Percentiles rank a stretch among this genome's conserved stretches.
phyloP scores from a whole-genome alignment of 2,329 filamentous ascomycete genomes.

The Aspergillus uvarum region DNA sequence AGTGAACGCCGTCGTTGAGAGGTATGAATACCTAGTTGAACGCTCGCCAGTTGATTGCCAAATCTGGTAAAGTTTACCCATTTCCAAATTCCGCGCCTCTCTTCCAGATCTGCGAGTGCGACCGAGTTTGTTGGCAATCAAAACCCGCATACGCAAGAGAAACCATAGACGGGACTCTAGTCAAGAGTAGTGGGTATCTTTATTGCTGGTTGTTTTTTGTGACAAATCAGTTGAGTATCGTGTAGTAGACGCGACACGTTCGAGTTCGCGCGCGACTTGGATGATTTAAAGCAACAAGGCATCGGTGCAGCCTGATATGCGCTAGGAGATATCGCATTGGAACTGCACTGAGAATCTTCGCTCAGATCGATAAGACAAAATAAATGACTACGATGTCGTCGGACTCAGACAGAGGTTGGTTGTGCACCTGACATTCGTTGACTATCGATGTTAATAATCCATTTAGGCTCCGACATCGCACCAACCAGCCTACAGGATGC shows the following conservation, averaged over 20 bases:
- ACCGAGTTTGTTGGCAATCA: neutral
- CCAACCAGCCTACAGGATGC: constrained; percentile 33
- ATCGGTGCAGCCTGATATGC: neutral
- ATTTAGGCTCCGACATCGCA: constrained; percentile 13
- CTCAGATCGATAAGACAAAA: neutral
- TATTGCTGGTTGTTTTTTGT: neutral
- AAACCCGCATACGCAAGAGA: neutral
- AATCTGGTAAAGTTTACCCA: constrained; percentile 3
- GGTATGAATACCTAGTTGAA: no score
- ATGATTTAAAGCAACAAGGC: neutral
- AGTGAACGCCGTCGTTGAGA: no score
- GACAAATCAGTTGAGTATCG: neutral
- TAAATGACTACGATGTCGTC: constrained; percentile 19
- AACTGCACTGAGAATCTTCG: neutral
- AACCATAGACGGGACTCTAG: neutral
- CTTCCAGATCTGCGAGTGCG: neutral
- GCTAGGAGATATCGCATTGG: neutral
- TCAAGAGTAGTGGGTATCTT: neutral
- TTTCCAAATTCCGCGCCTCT: neutral
- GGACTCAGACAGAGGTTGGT: constrained; percentile 19
- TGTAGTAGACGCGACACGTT: constrained; percentile 13
- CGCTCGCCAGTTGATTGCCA: neutral
- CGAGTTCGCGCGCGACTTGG: neutral
- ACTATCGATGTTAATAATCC: constrained; percentile 3
- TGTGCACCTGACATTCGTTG: neutral